phyloP scores from a whole-genome alignment of 2,329 filamentous ascomycete species.

The Fusarium sp. region DNA sequence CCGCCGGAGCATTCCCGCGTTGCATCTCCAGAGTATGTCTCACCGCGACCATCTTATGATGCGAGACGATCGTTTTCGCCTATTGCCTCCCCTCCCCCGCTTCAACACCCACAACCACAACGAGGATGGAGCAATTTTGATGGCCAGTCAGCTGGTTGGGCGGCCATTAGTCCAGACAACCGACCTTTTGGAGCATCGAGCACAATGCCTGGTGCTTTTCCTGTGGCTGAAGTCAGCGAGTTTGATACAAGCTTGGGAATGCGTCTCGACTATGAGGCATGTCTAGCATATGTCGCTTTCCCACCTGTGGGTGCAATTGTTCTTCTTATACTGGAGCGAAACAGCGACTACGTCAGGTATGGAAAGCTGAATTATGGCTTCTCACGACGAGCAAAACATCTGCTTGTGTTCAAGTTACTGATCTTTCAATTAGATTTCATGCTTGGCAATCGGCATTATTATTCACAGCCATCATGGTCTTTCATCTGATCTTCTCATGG shows the following conservation, averaged over 20 bases:
- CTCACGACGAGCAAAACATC: not conserved
- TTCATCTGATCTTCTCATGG: conserved; percentile 91
- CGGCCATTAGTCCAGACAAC: conserved; percentile 39
- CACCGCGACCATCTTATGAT: conserved; percentile 68
- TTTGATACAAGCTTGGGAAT: conserved; percentile 93
- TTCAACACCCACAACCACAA: conserved; percentile 68
- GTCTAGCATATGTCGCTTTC: conserved; percentile 85
- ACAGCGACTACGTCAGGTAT: conserved; percentile 96
- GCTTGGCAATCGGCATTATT: conserved; percentile 93
- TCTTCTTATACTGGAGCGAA: conserved; percentile 87
- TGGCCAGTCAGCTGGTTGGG: conserved; percentile 53
- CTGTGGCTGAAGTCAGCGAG: conserved; percentile 72
- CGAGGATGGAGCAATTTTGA: conserved; percentile 64
- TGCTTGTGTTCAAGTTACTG: conserved; percentile 8
- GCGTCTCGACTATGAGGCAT: conserved; percentile 89
- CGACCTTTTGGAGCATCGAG: conserved; percentile 43
- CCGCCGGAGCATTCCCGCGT: conserved; percentile 87
- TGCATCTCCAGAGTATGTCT: conserved; percentile 74
- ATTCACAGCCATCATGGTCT: conserved; percentile 79
- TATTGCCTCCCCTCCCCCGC: conserved; percentile 57
- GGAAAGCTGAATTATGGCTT: conserved; percentile 42
- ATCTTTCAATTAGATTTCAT: conserved; percentile 77
- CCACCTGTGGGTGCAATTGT: conserved; percentile 89
- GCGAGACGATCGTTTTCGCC: conserved; percentile 69
- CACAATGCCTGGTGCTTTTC: conserved; percentile 56